Conservation (phyloP, 2,329 filamentous ascomycete species). For the Ascochyta koolunga region DNA sequence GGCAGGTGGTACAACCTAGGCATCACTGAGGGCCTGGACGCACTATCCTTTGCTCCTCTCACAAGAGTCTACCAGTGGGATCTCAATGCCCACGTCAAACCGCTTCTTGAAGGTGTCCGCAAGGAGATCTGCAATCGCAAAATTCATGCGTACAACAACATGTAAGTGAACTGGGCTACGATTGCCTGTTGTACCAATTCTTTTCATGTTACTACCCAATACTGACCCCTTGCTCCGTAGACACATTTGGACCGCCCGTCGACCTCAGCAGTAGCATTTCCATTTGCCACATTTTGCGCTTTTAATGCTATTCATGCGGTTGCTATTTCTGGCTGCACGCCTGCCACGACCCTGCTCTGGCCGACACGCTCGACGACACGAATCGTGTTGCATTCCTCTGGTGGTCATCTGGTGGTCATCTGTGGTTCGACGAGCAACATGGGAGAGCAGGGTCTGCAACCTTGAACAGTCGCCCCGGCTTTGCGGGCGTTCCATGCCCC, state of each 20-base stretch:
- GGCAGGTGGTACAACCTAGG: constrained; percentile 85
- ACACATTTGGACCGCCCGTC: constrained; percentile 56
- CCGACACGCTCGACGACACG: constrained; percentile 11
- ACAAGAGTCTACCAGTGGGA: constrained; percentile 68
- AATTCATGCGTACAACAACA: constrained; percentile 74
- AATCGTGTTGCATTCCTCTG: constrained; percentile 14
- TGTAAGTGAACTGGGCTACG: constrained; percentile 63
- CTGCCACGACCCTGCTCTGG: constrained; percentile 19
- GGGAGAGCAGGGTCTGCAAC: constrained; percentile 4
- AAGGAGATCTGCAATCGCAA: constrained; percentile 71
- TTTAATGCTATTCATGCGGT: constrained; percentile 22
- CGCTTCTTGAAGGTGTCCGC: constrained; percentile 67
- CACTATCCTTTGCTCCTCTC: constrained; percentile 75
- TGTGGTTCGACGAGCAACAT: constrained; percentile 8
- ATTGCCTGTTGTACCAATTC: constrained; percentile 30
- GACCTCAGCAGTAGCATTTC: constrained; percentile 48
- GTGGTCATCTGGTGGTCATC: constrained; percentile 17
- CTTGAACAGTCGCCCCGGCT: constrained; percentile 4
- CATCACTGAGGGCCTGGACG: constrained; percentile 74
- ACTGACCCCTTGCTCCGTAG: constrained; percentile 46
- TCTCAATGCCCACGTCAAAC: constrained; percentile 63
- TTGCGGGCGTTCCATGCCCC: constrained; percentile 9
- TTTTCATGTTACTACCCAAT: constrained; percentile 26
- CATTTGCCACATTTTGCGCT: constrained; percentile 13
- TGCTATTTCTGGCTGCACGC: constrained; percentile 19